Evolutionary conservation across 2,329 filamentous ascomycete genomes (phyloP), one percentile per base, ranked within the genome.

Genomic region (Teratosphaeria zuluensis): DNA sequence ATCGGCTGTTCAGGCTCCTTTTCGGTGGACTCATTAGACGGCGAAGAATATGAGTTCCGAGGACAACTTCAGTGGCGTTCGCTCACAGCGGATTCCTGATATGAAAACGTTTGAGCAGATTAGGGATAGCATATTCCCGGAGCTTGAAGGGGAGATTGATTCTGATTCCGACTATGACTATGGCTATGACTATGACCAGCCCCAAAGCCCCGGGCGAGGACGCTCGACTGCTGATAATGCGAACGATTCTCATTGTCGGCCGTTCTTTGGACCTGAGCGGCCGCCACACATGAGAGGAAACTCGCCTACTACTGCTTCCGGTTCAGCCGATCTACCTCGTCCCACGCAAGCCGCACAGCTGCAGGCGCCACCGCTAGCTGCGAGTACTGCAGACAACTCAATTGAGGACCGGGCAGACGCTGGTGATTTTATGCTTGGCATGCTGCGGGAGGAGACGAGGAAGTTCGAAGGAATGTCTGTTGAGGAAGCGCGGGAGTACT

Each of bases 21-120:
- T n/a, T n/a, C n/a, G n/a, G n/a, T n/a, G n/a, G n/a, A n/a, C n/a
- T n/a, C n/a, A n/a, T n/a, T n/a, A n/a, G n/a, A n/a, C n/a, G n/a
- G n/a, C n/a, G n/a, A n/a, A n/a, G n/a, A n/a, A n/a, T n/a, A n/a
- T n/a, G n/a, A n/a, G n/a, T n/a, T n/a, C n/a, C n/a, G n/a, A n/a
- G n/a, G n/a, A n/a, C n/a, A n/a, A n/a, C n/a, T n/a, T n/a, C n/a
- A n/a, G n/a, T n/a, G n/a, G n/a, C n/a, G n/a, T n/a, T n/a, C n/a
- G n/a, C n/a, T n/a, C 11, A 11, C 16, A 68, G 66, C 8, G 75
- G 75, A 35, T 68, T 64, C 0, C 65, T 66, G n/a, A 61, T 75
- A 3, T 68, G 73, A 77, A 51, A 16, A 9, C 38, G 4, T 42
- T 42, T n/a, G 38, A 42, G 38, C 8, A 16, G 8, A 42, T 42